These are phyloP conservation scores for Medicago ruthenica DNA, from an alignment of 306 rosid genomes.

Conservation along the genomic window DNA sequence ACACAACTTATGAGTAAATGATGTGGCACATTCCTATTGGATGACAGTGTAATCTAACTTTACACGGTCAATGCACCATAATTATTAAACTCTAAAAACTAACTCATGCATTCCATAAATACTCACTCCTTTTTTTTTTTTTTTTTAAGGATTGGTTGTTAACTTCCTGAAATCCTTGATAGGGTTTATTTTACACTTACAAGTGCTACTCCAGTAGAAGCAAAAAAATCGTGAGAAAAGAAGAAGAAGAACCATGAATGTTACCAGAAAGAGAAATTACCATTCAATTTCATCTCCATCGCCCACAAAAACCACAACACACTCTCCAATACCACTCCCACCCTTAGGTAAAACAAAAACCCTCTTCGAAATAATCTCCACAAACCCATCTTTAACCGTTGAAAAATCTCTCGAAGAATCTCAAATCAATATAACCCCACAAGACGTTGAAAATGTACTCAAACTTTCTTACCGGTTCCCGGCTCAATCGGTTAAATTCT, in stretches of 20 bases:
- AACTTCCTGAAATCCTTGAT: background rate
- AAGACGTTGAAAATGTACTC: slow-evolving; percentile 67
- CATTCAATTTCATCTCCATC: slow-evolving; percentile 2
- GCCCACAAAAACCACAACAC: background rate
- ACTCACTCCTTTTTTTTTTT: too few relatives aligned
- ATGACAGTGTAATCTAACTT: too few relatives aligned
- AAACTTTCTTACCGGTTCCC: slow-evolving; percentile 70
- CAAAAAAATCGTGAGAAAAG: background rate
- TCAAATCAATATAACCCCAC: slow-evolving; percentile 44
- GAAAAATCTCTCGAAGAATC: slow-evolving; percentile 49
- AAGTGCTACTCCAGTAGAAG: background rate
- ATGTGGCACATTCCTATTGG: too few relatives aligned
- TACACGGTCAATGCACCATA: too few relatives aligned
- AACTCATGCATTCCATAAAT: too few relatives aligned
- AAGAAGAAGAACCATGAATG: background rate
- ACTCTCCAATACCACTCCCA: slow-evolving; percentile 23
- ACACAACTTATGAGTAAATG: too few relatives aligned
- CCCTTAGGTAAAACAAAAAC: slow-evolving; percentile 34
- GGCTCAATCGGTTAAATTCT: slow-evolving; percentile 63
- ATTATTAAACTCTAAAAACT: too few relatives aligned
- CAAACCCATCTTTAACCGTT: slow-evolving; percentile 47
- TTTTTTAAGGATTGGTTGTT: too few relatives aligned
- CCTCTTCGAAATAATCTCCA: slow-evolving; percentile 60
- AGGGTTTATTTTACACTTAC: background rate
- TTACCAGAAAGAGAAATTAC: slow-evolving; percentile 15